Percentiles rank a stretch among this genome's conserved stretches.
Conservation (phyloP, 1,284 basidiomycete genomes). For the Dichomitus squalens region DNA sequence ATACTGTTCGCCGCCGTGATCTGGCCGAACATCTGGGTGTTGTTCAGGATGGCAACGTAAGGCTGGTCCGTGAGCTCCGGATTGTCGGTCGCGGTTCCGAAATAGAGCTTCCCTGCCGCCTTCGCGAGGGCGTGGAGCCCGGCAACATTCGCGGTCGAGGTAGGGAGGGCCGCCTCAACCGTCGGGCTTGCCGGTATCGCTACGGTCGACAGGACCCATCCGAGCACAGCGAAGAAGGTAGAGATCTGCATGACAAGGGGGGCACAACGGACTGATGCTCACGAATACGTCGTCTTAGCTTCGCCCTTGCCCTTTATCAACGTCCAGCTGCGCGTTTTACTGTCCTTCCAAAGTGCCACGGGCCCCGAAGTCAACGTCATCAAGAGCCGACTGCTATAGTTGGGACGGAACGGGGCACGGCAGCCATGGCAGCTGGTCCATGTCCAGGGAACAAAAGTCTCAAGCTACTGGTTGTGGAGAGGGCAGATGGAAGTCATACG, state of each 20-base stretch:
- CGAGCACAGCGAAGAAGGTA: conserved; percentile 8
- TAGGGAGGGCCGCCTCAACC: conserved; percentile 21
- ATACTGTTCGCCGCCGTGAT: conserved; percentile 57
- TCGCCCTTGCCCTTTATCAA: neutral
- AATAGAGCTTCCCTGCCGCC: conserved; percentile 55
- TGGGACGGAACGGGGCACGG: neutral
- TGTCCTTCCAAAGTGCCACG: neutral
- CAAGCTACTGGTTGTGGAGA: neutral
- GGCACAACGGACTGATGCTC: neutral
- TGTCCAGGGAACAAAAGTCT: neutral
- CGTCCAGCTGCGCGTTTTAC: neutral
- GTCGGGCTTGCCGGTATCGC: conserved; percentile 19
- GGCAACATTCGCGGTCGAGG: conserved; percentile 30
- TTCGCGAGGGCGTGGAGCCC: conserved; percentile 44
- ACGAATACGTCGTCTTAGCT: neutral
- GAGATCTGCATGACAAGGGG: conserved; percentile 11
- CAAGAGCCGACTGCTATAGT: neutral
- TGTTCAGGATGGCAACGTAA: conserved; percentile 45
- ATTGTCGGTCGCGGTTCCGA: conserved; percentile 65
- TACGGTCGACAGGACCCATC: neutral
- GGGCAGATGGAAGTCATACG: neutral
- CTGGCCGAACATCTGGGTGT: conserved; percentile 49
- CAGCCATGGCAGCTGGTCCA: neutral
- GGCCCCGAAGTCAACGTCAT: neutral
- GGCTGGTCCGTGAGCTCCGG: conserved; percentile 48